These are phyloP conservation scores for Phytophthora sojae DNA, from an alignment of 352 stramenopile species.

Conservation along the genomic window DNA sequence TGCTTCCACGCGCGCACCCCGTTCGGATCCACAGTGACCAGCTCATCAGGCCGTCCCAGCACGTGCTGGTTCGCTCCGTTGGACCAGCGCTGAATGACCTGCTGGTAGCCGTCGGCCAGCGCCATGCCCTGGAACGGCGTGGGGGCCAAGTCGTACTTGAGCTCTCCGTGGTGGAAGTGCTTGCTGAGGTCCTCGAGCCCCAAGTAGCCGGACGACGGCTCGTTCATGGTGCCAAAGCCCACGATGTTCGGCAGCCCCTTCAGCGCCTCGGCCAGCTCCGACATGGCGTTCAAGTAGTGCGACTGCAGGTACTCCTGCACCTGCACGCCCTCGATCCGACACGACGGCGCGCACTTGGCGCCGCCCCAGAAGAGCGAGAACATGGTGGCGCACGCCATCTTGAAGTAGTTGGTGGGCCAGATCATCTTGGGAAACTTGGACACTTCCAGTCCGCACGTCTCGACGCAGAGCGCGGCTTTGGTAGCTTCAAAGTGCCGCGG, in stretches of 20 bases:
- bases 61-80: slow-evolving; percentile 81
- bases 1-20: slow-evolving; percentile 77
- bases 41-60: slow-evolving; percentile 55
- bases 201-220: slow-evolving; percentile 84
- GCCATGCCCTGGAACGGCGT: slow-evolving; percentile 87
- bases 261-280: slow-evolving; percentile 65
- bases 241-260: slow-evolving; percentile 84
- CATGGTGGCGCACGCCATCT: slow-evolving; percentile 91
- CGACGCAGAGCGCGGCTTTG: slow-evolving; percentile 78
- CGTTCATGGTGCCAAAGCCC: slow-evolving; percentile 94
- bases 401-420: slow-evolving; percentile 94
- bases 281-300: slow-evolving; percentile 86
- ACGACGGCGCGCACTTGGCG: slow-evolving; percentile 69
- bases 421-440: slow-evolving; percentile 90
- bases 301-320: slow-evolving; percentile 91
- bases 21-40: slow-evolving; percentile 58
- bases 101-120: slow-evolving; percentile 69
- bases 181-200: slow-evolving; percentile 65
- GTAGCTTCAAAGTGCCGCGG: slow-evolving; percentile 76
- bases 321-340: slow-evolving; percentile 71
- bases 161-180: slow-evolving; percentile 62
- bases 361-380: slow-evolving; percentile 93
- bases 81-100: slow-evolving; percentile 74
- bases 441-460: slow-evolving; percentile 53
- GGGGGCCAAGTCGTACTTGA: slow-evolving; percentile 80